These are phyloP conservation scores for Halenospora varia DNA, from an alignment of 495 filamentous ascomycete species.

Conservation along the genomic window DNA sequence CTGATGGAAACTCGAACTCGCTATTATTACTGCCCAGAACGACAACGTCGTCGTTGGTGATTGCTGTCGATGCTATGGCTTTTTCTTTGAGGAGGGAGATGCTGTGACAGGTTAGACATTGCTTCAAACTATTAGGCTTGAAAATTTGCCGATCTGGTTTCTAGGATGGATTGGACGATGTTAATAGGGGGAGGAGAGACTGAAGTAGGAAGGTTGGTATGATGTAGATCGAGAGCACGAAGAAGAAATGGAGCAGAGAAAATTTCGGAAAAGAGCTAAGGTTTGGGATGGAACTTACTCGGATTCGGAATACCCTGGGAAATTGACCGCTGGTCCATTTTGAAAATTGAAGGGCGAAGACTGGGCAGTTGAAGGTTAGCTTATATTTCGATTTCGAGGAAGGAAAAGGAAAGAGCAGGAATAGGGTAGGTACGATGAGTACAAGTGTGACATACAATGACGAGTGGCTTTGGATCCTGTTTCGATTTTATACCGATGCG, in stretches of 20 bases:
- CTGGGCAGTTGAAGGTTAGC: neutral
- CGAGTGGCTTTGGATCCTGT: neutral
- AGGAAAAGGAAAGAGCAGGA: neutral
- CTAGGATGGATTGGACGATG: too few relatives aligned
- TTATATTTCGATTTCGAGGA: neutral
- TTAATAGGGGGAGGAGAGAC: too few relatives aligned
- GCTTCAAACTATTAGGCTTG: too few relatives aligned
- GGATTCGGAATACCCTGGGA: conserved; percentile 20
- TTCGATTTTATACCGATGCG: conserved; percentile 13
- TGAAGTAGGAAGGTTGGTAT: too few relatives aligned
- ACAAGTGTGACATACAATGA: conserved; percentile 14
- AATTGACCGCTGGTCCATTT: conserved; percentile 17
- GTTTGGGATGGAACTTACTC: conserved; percentile 22
- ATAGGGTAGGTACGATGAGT: too few relatives aligned
- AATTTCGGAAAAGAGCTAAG: neutral
- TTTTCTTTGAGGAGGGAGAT: neutral
- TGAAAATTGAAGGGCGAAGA: conserved; percentile 22
- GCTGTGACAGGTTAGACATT: too few relatives aligned
- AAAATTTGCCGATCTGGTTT: too few relatives aligned
- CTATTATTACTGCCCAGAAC: too few relatives aligned
- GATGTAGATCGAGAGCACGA: too few relatives aligned
- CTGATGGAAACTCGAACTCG: neutral
- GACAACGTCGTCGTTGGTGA: too few relatives aligned
- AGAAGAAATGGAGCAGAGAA: too few relatives aligned
- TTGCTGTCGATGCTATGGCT: neutral